These are phyloP conservation scores for Phytophthora europaea DNA, from an alignment of 352 stramenopile species.

Conservation along the genomic window DNA sequence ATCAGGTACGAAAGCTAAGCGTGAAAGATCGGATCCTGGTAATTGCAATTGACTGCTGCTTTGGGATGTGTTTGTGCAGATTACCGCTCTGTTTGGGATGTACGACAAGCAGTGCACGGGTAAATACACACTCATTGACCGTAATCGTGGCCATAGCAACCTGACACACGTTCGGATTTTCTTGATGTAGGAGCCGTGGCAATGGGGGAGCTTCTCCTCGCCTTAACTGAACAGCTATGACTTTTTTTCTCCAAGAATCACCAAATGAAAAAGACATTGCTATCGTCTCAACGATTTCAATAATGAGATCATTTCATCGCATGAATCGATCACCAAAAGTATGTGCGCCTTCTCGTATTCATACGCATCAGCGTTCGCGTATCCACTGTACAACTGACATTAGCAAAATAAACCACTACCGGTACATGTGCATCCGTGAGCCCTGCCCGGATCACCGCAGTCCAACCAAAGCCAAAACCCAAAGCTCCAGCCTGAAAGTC, in stretches of 20 bases:
- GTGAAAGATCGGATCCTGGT: background rate
- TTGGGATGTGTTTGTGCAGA: constrained; percentile 19
- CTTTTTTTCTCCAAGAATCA: background rate
- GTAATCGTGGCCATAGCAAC: background rate
- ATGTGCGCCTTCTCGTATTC: background rate
- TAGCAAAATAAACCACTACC: too few relatives aligned
- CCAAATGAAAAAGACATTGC: background rate
- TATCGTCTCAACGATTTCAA: background rate
- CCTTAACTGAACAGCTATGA: background rate
- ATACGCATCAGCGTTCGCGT: too few relatives aligned
- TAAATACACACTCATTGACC: constrained; percentile 12
- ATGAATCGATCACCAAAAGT: background rate
- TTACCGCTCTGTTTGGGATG: constrained; percentile 59
- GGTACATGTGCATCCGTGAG: too few relatives aligned
- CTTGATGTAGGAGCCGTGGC: background rate
- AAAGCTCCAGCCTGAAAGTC: too few relatives aligned
- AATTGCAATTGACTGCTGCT: background rate
- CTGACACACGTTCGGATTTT: constrained; percentile 4
- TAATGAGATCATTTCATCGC: too few relatives aligned
- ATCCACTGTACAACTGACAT: too few relatives aligned
- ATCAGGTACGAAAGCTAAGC: constrained; percentile 48
- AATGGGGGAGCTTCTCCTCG: background rate
- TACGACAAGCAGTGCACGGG: constrained; percentile 54
- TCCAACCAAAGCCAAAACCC: too few relatives aligned
- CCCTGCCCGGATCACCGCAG: too few relatives aligned